Percentiles rank a stretch among this genome's conserved stretches.
These are phyloP conservation scores for Umbelopsis ramanniana DNA, from an alignment of 192 early-diverging fungal species.

Conservation along the genomic window DNA sequence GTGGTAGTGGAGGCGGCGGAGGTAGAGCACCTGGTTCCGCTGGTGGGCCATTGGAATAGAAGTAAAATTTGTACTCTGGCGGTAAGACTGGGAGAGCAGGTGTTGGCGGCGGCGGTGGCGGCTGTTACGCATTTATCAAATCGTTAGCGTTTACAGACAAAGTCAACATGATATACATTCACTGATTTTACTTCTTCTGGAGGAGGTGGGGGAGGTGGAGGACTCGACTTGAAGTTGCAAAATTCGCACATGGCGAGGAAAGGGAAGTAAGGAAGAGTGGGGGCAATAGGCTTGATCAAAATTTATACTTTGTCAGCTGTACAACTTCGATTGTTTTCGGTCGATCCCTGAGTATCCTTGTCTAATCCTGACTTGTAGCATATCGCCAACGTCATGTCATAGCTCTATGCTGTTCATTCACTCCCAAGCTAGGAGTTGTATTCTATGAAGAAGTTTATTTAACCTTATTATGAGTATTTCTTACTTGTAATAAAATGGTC, in stretches of 20 bases:
- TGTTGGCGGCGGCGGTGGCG: not conserved
- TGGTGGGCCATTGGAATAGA: not conserved
- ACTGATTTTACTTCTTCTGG: not conserved
- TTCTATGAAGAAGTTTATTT: too few species aligned
- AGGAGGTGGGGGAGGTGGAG: not conserved
- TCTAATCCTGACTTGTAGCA: too few species aligned
- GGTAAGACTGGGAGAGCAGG: not conserved
- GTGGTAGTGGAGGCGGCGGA: not conserved
- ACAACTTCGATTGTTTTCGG: not conserved
- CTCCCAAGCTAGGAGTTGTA: too few species aligned
- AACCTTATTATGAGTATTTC: too few species aligned
- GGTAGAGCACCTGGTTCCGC: not conserved
- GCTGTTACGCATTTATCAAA: not conserved
- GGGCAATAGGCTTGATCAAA: not conserved
- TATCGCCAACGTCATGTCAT: too few species aligned
- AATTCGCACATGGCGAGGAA: slow-evolving; percentile 13
- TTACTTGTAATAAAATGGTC: too few species aligned
- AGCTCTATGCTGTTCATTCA: too few species aligned
- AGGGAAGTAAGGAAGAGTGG: not conserved
- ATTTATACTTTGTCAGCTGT: slow-evolving; percentile 1
- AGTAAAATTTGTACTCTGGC: slow-evolving; percentile 13
- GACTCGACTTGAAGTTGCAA: slow-evolving; percentile 13
- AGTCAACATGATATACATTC: too few species aligned
- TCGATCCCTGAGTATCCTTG: too few species aligned
- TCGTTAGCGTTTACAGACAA: too few species aligned